phyloP scores from a whole-genome alignment of 495 filamentous ascomycete species.

The Penicillium egyptiacum region DNA sequence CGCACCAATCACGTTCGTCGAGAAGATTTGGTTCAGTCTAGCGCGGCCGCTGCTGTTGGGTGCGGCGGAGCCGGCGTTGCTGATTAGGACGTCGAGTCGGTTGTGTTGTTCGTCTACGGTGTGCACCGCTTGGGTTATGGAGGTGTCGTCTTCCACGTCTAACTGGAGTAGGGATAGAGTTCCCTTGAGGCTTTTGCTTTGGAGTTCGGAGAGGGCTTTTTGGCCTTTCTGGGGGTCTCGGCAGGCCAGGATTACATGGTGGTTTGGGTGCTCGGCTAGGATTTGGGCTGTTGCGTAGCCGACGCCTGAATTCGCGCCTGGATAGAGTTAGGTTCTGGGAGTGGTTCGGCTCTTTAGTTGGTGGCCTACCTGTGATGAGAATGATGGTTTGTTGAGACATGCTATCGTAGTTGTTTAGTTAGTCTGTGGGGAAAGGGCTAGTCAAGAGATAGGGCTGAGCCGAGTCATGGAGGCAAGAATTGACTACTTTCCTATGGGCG shows the following conservation, averaged over 20 bases:
- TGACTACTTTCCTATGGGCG: not conserved
- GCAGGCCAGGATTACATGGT: slow-evolving; percentile 34
- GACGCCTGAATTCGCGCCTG: slow-evolving; percentile 36
- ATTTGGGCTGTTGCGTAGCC: slow-evolving; percentile 30
- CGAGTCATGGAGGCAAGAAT: not conserved
- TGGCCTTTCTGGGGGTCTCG: slow-evolving; percentile 27
- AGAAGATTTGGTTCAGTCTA: slow-evolving; percentile 28
- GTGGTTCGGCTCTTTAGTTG: not conserved
- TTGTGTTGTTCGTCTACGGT: slow-evolving; percentile 23
- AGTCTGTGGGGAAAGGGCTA: not conserved
- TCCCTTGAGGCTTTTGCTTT: slow-evolving; percentile 17
- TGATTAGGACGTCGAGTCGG: slow-evolving; percentile 35
- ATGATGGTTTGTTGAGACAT: slow-evolving; percentile 6
- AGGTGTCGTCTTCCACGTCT: slow-evolving; percentile 32
- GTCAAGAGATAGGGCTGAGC: not conserved
- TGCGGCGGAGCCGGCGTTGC: slow-evolving; percentile 33
- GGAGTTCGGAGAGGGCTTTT: slow-evolving; percentile 20
- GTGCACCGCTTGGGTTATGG: slow-evolving; percentile 27
- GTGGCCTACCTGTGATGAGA: slow-evolving; percentile 3
- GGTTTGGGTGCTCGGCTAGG: slow-evolving; percentile 18
- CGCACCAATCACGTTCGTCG: slow-evolving; percentile 41
- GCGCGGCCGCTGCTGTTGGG: slow-evolving; percentile 22
- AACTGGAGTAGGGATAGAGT: slow-evolving; percentile 27
- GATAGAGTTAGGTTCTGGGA: slow-evolving; percentile 1
- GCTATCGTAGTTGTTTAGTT: not conserved